Conservation (phyloP, 2,329 filamentous ascomycete species). For the Herpotrichia juniperi region DNA sequence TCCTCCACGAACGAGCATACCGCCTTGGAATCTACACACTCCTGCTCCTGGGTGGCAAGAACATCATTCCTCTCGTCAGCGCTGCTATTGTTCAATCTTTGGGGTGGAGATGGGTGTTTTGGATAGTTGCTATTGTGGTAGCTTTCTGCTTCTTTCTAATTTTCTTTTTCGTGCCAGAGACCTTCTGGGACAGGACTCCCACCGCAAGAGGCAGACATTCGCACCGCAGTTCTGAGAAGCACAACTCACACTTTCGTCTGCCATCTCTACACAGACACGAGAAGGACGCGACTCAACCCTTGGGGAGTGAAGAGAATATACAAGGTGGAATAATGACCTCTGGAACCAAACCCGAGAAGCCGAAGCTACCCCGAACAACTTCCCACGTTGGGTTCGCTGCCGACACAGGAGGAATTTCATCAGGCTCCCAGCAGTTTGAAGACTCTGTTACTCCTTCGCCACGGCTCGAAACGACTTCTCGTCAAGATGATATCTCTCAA, state of each 20-base stretch:
- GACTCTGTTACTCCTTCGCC: background rate
- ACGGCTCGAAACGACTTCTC: background rate
- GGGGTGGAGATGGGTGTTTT: constrained; percentile 91
- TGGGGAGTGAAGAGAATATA: background rate
- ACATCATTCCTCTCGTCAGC: constrained; percentile 84
- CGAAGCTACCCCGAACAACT: constrained; percentile 28
- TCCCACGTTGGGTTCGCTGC: constrained; percentile 64
- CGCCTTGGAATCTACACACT: constrained; percentile 93
- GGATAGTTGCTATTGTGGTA: constrained; percentile 83
- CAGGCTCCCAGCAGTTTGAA: background rate
- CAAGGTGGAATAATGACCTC: background rate
- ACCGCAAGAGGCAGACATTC: constrained; percentile 47
- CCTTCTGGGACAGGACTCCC: constrained; percentile 91
- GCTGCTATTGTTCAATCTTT: constrained; percentile 80
- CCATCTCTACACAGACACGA: constrained; percentile 8
- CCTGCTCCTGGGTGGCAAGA: constrained; percentile 87
- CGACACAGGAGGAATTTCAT: constrained; percentile 4
- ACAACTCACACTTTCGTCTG: constrained; percentile 17
- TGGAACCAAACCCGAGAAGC: background rate
- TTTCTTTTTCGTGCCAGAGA: constrained; percentile 92
- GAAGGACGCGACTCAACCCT: constrained; percentile 1
- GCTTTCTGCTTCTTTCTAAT: constrained; percentile 72
- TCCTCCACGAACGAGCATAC: constrained; percentile 91
- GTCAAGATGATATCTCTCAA: background rate
- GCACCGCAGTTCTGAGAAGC: constrained; percentile 35